Evolutionary conservation across 2,329 filamentous ascomycete species (phyloP).

Genomic region (Fusarium lyarnte): DNA sequence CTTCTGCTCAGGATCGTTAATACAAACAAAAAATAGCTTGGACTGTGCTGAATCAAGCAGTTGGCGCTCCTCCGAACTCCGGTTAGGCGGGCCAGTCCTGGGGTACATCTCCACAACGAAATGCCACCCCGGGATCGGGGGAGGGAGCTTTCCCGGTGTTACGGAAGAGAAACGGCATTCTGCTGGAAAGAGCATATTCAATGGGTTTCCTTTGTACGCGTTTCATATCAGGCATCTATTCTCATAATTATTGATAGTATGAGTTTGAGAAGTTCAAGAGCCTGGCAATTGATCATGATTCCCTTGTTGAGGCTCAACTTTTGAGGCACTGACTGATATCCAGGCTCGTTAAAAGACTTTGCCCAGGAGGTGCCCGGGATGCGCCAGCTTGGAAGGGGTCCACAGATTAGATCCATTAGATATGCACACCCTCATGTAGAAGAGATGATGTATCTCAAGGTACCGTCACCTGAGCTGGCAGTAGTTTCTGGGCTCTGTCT

Average conservation of each 20-base stretch:
- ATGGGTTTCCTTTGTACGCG: background rate
- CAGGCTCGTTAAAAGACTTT: slow-evolving; percentile 18
- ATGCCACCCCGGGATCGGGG: slow-evolving; percentile 39
- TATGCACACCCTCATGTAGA: slow-evolving; percentile 2
- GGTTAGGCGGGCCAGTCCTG: slow-evolving; percentile 36
- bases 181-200: background rate
- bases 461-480: slow-evolving; percentile 10
- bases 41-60: slow-evolving; percentile 26
- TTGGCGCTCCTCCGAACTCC: slow-evolving; percentile 39
- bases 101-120: slow-evolving; percentile 20
- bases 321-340: background rate
- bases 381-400: slow-evolving; percentile 20
- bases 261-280: background rate
- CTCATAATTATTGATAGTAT: background rate
- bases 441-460: slow-evolving; percentile 15
- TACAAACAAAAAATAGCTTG: slow-evolving; percentile 17
- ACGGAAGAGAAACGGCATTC: slow-evolving; percentile 28
- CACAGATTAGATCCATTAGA: slow-evolving; percentile 30
- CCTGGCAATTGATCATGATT: background rate
- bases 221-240: background rate
- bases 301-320: slow-evolving; percentile 19
- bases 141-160: slow-evolving; percentile 34
- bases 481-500: slow-evolving; percentile 13
- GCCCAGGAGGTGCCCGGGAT: slow-evolving; percentile 25
- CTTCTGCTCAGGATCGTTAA: slow-evolving; percentile 5